These are phyloP conservation scores for Rhynchosporium secalis DNA, from an alignment of 2,329 filamentous ascomycete genomes.

Conservation along the genomic window DNA sequence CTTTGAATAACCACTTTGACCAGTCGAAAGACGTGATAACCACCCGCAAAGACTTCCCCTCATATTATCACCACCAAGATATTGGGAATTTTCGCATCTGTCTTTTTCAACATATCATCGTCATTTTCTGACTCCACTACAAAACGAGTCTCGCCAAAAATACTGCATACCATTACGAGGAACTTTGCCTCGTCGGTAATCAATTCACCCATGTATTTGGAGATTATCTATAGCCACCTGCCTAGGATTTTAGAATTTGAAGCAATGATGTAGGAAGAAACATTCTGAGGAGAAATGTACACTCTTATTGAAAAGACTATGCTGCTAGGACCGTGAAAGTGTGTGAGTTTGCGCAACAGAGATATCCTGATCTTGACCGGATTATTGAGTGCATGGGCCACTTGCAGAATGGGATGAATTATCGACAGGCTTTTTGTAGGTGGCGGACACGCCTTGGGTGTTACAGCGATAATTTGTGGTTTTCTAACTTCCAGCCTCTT, in stretches of 20 bases:
- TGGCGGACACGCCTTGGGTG: conserved; percentile 57
- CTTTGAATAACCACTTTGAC: conserved; percentile 45
- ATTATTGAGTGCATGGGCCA: conserved; percentile 67
- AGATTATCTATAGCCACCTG: conserved; percentile 16
- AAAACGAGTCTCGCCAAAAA: conserved; percentile 64
- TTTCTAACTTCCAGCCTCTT: conserved; percentile 66
- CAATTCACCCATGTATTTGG: conserved; percentile 41
- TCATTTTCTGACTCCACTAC: conserved; percentile 54
- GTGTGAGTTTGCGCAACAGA: conserved; percentile 63
- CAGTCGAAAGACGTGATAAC: conserved; percentile 62
- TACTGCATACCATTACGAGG: conserved; percentile 56
- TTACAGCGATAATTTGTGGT: conserved; percentile 59
- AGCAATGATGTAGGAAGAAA: conserved; percentile 33
- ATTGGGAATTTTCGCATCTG: conserved; percentile 52
- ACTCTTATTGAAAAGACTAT: conserved; percentile 62
- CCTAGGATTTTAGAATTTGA: not conserved
- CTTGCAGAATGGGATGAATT: conserved; percentile 65
- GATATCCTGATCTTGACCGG: conserved; percentile 64
- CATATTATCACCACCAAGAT: conserved; percentile 59
- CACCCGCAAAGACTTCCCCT: conserved; percentile 62
- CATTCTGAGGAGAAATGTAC: conserved; percentile 59
- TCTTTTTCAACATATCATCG: conserved; percentile 39
- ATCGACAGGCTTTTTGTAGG: conserved; percentile 60
- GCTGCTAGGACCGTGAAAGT: conserved; percentile 61
- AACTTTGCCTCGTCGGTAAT: conserved; percentile 56